Conservation (phyloP, 306 rosid genomes). For the Datisca glomerata region DNA sequence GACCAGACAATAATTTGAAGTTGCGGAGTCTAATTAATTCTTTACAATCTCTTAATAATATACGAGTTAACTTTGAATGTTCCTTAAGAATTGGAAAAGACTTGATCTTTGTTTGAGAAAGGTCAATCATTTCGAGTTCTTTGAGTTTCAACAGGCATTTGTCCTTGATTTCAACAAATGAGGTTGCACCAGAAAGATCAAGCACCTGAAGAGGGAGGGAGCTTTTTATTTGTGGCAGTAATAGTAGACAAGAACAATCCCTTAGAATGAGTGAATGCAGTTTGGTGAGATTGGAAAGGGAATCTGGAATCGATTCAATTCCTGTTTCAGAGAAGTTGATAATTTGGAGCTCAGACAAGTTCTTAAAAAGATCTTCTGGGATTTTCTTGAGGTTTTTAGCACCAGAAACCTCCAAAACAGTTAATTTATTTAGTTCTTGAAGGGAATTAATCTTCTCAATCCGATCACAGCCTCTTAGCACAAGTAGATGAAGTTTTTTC, state of each 20-base stretch:
- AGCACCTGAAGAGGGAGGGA: constrained; percentile 13
- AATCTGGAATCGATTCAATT: constrained; percentile 13
- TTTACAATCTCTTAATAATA: constrained; percentile 9
- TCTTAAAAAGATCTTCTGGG: neutral
- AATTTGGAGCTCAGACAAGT: constrained; percentile 12
- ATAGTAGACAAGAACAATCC: constrained; percentile 3
- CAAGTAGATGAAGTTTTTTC: constrained; percentile 18
- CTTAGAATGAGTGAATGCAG: constrained; percentile 22
- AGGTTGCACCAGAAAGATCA: constrained; percentile 27
- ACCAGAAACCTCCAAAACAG: constrained; percentile 25
- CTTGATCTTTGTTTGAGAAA: constrained; percentile 16
- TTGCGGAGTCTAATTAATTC: constrained; percentile 7
- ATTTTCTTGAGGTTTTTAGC: constrained; percentile 10
- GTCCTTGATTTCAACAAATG: constrained; percentile 6
- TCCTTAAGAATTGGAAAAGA: constrained; percentile 13
- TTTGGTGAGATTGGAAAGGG: constrained; percentile 11
- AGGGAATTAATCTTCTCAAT: constrained; percentile 9
- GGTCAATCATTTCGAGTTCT: constrained; percentile 15
- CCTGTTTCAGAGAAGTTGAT: constrained; percentile 18
- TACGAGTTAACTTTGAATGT: constrained; percentile 8
- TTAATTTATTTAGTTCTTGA: neutral
- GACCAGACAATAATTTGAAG: constrained; percentile 2
- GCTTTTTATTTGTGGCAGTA: constrained; percentile 10
- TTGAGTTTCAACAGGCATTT: neutral
- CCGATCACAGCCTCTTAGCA: constrained; percentile 27